Base-by-base conservation (phyloP, 345 rosid species). In the Sonneratia caseolaris region DNA sequence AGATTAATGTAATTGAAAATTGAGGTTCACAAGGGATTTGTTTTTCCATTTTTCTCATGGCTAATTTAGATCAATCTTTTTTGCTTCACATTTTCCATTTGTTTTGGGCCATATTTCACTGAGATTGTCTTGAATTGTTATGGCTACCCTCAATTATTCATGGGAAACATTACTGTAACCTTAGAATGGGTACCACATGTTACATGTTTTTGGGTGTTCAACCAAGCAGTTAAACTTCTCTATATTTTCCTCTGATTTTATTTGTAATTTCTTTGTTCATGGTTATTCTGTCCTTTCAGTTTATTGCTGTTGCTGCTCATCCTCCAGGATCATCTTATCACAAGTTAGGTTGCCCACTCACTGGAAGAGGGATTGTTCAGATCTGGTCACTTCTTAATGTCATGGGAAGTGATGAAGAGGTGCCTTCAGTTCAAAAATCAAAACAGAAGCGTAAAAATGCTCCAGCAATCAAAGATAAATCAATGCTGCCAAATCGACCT, bases 271-370 rank as follows among this genome's bases (percentile, higher is more conserved):
- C 38, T 64, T 64, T 75, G 5, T 21, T 69, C 49, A 64, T 21
- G 21, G 27, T 75, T 21, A 65, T 42, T 67, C 42, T 38, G n/a
- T 51, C 38, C 72, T 72, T 72, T 71, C 84, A 92, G 98, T 95
- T 86, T 84, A 80, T 95, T 79, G 98, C 97, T 68, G 86, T 92
- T 75, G 87, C 93, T 80, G 85, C 97, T 79, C 99, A 92, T 86
- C 95, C 97, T 67, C 86, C 94, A 66, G 92, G 82, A 65, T 86
- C 97, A 68, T 87, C 76, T 72, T 81, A 83, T 78, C 97, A 93
- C 87, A 87, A 81, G 83, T 79, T 88, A 38, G 97, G 97, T 73
- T 72, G 70, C 74, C 84, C 85, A 43, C 86, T 88, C 75, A 72
- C 82, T 68, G 98, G 98, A 65, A 85, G 96, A 79, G 98, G 98